Evolutionary conservation across 2,329 filamentous ascomycete genomes (phyloP), one percentile per base, ranked within the genome.

Genomic region (Colletotrichum neosansevieriae): DNA sequence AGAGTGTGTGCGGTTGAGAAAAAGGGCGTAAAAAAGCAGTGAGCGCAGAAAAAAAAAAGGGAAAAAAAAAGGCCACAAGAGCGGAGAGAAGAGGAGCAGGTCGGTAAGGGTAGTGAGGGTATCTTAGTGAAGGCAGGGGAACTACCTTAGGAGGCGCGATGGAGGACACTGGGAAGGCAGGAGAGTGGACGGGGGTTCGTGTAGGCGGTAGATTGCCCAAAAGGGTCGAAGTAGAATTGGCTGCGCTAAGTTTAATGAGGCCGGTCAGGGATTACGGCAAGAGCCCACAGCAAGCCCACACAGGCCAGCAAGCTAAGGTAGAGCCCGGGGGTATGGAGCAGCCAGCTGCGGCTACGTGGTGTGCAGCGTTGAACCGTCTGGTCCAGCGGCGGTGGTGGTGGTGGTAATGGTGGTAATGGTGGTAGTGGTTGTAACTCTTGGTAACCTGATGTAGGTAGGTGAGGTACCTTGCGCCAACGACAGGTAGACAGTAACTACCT

Each of bases 231-330:
- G 75, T 76, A 72, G 75, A 76, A 77, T 73, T 76, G 77, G 77
- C 72, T 74, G 76, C 79, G 79, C 79, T 81, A 81, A 78, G 76
- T 80, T 80, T 78, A 78, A 79, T 80, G 78, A 81, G 76, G 72
- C 69, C 71, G 70, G 73, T 74, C 73, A 75, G 72, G 71, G 73
- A 74, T 73, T 65, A 60, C 54, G 58, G 58, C 54, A 63, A 45
- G 51, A 70, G 38, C 56, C 58, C 49, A 63, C 57, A 69, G 38
- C 57, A 19, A 58, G 57, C 47, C 61, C 66, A 67, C 66, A 63
- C 47, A 62, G 50, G 53, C 64, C 57, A 57, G 36, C 17, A 19
- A 51, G 13, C 57, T 58, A 5, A 24, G 24, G 24, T 24, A 36
- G 60, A 67, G 64, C 64, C 64, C 51, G 58, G 71, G 71, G 72